Conservation (phyloP, 768 basidiomycete genomes). For the Leccinum aurantiacum region DNA sequence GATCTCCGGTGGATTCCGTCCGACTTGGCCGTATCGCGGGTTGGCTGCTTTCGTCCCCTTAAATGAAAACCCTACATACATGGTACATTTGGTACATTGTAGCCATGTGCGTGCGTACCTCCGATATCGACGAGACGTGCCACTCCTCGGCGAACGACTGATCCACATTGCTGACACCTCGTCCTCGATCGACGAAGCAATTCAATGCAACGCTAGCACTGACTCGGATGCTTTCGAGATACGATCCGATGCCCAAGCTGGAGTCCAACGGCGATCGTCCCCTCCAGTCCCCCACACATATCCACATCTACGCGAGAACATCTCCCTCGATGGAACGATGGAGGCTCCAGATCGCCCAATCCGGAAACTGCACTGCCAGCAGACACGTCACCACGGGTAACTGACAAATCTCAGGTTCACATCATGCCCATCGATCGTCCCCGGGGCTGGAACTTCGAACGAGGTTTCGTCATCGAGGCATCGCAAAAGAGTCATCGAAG, state of each 20-base stretch:
- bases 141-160: background rate
- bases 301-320: background rate
- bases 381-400: slow-evolving; percentile 1
- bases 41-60: background rate
- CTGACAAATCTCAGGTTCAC: background rate
- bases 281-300: background rate
- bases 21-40: slow-evolving; percentile 1
- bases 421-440: background rate
- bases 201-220: background rate
- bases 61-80: slow-evolving; percentile 1
- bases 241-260: no score
- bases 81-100: background rate
- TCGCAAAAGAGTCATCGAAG: background rate
- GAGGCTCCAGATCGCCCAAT: background rate
- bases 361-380: slow-evolving; percentile 4
- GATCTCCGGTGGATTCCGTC: slow-evolving; percentile 17
- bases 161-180: background rate
- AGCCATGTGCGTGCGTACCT: background rate
- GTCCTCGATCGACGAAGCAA: slow-evolving; percentile 2
- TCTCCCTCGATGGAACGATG: background rate
- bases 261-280: background rate
- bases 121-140: slow-evolving; percentile 8
- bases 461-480: background rate
- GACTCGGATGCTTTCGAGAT: background rate
- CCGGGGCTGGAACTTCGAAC: slow-evolving; percentile 3